Conservation (phyloP, 192 early-diverging fungal species). For the Ambispora gerdemannii region DNA sequence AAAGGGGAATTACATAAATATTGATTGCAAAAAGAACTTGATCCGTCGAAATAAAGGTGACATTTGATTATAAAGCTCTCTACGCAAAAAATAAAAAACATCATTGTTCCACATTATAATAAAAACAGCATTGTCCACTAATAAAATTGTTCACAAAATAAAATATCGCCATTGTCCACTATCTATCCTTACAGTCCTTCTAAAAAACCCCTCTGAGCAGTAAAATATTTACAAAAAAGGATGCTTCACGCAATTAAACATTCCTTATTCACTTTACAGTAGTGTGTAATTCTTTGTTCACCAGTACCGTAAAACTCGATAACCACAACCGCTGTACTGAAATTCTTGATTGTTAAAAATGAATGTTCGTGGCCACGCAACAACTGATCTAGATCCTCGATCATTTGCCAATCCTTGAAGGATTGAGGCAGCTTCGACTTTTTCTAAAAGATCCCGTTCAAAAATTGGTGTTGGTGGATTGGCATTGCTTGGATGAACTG, state of each 20-base stretch:
- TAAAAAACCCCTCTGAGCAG: background rate
- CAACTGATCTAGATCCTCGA: background rate
- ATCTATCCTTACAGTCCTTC: no score
- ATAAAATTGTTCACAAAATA: no score
- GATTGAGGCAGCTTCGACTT: slow-evolving; percentile 6
- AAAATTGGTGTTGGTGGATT: slow-evolving; percentile 9
- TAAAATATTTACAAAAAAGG: background rate
- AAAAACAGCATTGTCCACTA: no score
- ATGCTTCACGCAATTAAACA: background rate
- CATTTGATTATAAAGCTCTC: no score
- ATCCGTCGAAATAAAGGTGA: no score
- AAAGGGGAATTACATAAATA: no score
- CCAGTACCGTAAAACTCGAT: slow-evolving; percentile 27
- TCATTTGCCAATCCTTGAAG: slow-evolving; percentile 19
- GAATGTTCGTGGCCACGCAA: slow-evolving; percentile 21
- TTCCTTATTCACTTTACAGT: background rate
- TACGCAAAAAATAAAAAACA: no score
- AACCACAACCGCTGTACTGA: slow-evolving; percentile 19
- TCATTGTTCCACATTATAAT: no score
- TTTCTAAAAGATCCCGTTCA: slow-evolving; percentile 12
- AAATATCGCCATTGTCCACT: no score
- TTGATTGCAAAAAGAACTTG: no score
- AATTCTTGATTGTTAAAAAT: slow-evolving; percentile 20
- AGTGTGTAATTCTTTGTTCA: background rate
- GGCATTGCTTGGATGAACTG: background rate